Evolutionary conservation across 768 basidiomycete genomes (phyloP).

Genomic region (Phanerochaete sordida): DNA sequence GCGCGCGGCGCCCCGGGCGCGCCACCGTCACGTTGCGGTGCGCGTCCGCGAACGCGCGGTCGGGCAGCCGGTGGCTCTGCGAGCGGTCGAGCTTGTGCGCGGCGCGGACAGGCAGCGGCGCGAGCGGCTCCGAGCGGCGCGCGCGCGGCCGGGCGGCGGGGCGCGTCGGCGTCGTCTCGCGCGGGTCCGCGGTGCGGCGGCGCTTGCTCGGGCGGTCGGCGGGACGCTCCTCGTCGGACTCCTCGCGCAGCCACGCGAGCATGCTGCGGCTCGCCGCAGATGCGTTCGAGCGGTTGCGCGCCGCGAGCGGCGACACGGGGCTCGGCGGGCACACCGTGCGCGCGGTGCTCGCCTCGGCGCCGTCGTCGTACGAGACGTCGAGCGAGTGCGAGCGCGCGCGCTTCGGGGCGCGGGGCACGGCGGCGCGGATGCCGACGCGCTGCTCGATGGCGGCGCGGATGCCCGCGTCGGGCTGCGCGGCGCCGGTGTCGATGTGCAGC

Average conservation of each 20-base stretch:
- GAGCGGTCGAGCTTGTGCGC: slow-evolving; percentile 13
- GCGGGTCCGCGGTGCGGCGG: slow-evolving; percentile 13
- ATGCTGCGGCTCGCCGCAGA: background rate
- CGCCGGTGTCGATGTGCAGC: slow-evolving; percentile 44
- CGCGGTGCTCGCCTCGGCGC: slow-evolving; percentile 1
- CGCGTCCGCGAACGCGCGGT: slow-evolving; percentile 1
- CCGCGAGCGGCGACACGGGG: slow-evolving; percentile 19
- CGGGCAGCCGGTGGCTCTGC: slow-evolving; percentile 19
- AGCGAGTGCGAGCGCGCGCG: slow-evolving; percentile 14
- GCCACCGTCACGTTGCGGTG: slow-evolving; percentile 18
- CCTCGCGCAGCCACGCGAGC: slow-evolving; percentile 19
- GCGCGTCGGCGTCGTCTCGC: slow-evolving; percentile 19
- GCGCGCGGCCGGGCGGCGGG: slow-evolving; percentile 7
- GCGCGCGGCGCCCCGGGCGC: slow-evolving; percentile 13
- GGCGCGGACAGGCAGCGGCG: slow-evolving; percentile 1
- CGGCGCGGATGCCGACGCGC: slow-evolving; percentile 49
- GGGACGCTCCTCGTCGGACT: slow-evolving; percentile 10
- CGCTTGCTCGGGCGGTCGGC: slow-evolving; percentile 18
- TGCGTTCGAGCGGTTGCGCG: background rate
- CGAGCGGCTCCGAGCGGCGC: background rate
- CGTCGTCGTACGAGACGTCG: background rate
- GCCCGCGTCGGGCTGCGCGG: slow-evolving; percentile 34
- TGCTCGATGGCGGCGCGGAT: slow-evolving; percentile 57
- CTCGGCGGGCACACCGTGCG: slow-evolving; percentile 5
- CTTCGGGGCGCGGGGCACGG: background rate